Evolutionary conservation across 1,139 yeast genomes (phyloP), one percentile per base, ranked within the genome.

Genomic region (Tardiomyces depauwii): DNA sequence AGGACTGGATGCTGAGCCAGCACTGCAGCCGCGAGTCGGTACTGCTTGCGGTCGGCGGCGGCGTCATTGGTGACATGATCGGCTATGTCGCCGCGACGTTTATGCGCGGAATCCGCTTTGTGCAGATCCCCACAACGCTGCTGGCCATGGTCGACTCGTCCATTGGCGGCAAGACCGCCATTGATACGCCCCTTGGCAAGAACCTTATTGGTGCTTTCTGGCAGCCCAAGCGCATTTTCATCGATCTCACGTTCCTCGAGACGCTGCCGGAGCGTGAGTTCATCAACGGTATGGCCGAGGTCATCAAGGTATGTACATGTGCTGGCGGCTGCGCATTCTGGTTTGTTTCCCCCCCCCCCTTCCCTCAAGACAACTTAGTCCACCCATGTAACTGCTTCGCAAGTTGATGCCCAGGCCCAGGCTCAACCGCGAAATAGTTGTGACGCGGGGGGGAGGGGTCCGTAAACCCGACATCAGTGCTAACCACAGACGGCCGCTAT

Each of bases 71-170:
- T 48, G 99, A 93, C 62, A 91, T 93, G 98, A 86, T 91, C 57
- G 99, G 99, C 4, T 93, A 81, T 63, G 97, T 91, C 44, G 98
- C 98, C 18, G 94, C 98, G 27, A 91, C 98, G 4, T 93, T 91
- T 64, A 93, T 93, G 99, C 78, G 99, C 64, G 99, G 99, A 46
- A 95, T 93, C 16, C 76, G 96, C 53, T 86, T 88, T 50, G 81
- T 88, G 41, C 99, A 93, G 65, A 76, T 93, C 38, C 99, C 99
- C 44, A 91, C 98, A 3, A 84, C 95, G 42, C 70, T 93, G 55
- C 72, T 93, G 55, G 82, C 98, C 9, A 93, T 93, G 99, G 98
- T 93, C 18, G 99, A 93, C 65, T 88, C 97, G 2, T 85, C 96
- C 2, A 89, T 93, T 55, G 99, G 99, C 47, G 99, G 99, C 43